Percentiles rank a stretch among this genome's conserved stretches.
Evolutionary conservation across 768 basidiomycete genomes (phyloP).

Genomic region (Boletus subcaerulescens): DNA sequence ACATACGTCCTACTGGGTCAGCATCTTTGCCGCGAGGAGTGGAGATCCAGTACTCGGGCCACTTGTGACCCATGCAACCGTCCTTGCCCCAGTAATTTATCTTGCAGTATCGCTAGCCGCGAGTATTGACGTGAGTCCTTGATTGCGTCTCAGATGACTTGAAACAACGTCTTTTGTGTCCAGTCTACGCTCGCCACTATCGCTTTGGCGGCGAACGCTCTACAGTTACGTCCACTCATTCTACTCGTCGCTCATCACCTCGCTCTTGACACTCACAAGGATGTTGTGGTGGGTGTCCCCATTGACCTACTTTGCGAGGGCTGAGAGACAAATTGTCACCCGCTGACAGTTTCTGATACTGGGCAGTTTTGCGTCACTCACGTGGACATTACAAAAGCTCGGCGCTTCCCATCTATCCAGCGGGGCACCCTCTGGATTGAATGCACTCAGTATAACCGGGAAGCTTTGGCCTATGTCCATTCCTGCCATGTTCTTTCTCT

Average conservation of each 20-base stretch:
- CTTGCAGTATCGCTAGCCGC: constrained; percentile 47
- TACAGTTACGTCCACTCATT: constrained; percentile 26
- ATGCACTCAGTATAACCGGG: not conserved
- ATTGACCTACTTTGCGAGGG: not conserved
- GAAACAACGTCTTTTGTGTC: not conserved
- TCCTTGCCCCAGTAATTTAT: constrained; percentile 57
- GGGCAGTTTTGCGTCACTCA: constrained; percentile 15
- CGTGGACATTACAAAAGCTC: constrained; percentile 12
- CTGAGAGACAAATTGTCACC: constrained; percentile 2
- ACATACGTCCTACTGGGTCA: constrained; percentile 64
- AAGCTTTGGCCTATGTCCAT: constrained; percentile 17
- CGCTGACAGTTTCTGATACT: constrained; percentile 22
- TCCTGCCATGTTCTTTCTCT: constrained; percentile 37
- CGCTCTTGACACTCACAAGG: constrained; percentile 19
- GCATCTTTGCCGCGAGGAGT: constrained; percentile 54
- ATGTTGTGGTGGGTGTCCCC: constrained; percentile 18
- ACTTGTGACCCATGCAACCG: constrained; percentile 51
- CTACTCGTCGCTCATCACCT: constrained; percentile 11
- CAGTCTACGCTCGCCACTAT: constrained; percentile 25
- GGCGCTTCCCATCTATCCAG: not conserved
- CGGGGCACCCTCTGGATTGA: not conserved
- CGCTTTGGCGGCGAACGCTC: constrained; percentile 23
- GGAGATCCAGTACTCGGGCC: constrained; percentile 56
- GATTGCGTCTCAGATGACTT: not conserved
- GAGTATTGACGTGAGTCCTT: constrained; percentile 37